A percentile compares a stretch with the other conserved stretches of the same genome.
phyloP scores from a whole-genome alignment of 257 asterid genomes.

The Solanum dulcamara region DNA sequence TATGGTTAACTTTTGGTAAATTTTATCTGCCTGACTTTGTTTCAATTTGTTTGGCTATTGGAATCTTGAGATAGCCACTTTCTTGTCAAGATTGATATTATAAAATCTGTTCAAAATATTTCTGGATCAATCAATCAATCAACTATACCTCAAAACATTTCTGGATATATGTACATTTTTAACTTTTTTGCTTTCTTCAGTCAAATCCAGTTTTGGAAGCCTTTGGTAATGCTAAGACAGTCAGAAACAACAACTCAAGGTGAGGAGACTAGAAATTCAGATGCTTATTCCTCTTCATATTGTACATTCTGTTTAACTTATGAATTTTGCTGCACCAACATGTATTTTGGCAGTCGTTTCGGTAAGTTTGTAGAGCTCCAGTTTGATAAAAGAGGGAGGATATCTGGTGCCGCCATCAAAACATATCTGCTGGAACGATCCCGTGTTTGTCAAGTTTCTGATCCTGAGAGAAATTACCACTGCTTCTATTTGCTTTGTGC shows the following conservation, averaged over 20 bases:
- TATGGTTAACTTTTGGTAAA: constrained; percentile 14
- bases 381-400: constrained; percentile 57
- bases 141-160: background rate
- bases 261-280: constrained; percentile 5
- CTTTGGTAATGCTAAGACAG: constrained; percentile 90
- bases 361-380: constrained; percentile 94
- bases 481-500: constrained; percentile 94
- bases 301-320: background rate
- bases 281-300: background rate
- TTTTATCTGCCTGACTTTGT: background rate
- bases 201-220: constrained; percentile 95
- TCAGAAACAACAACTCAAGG: constrained; percentile 93
- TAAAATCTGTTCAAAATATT: background rate
- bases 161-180: background rate
- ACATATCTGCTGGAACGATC: constrained; percentile 91
- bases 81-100: background rate
- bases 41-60: background rate
- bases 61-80: background rate
- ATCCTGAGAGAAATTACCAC: constrained; percentile 93
- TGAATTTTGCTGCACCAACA: background rate
- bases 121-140: background rate
- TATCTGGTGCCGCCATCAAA: constrained; percentile 92
- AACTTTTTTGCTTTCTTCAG: constrained; percentile 27
- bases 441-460: constrained; percentile 85
- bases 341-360: constrained; percentile 52